These are phyloP conservation scores for Calonectria multiphialidica DNA, from an alignment of 2,329 filamentous ascomycete species.

Conservation along the genomic window DNA sequence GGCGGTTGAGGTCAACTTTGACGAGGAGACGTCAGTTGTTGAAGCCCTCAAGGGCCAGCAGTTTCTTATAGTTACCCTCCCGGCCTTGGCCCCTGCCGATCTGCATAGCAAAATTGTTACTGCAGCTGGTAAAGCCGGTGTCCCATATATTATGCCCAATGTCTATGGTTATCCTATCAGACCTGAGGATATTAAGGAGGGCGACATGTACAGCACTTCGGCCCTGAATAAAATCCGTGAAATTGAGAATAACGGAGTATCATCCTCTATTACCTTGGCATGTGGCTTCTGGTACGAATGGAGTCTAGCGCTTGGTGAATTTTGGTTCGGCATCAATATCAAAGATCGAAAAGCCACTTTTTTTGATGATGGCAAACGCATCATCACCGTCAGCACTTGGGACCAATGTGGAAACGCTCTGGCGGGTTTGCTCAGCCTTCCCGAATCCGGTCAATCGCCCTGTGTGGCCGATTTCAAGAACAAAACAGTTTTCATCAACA, in stretches of 20 bases:
- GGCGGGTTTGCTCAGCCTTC: slow-evolving; percentile 60
- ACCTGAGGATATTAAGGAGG: slow-evolving; percentile 51
- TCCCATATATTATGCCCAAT: slow-evolving; percentile 65
- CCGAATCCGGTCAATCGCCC: slow-evolving; percentile 51
- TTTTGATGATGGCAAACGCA: slow-evolving; percentile 67
- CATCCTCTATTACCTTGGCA: slow-evolving; percentile 60
- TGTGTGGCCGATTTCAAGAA: slow-evolving; percentile 53
- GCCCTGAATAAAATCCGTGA: slow-evolving; percentile 46
- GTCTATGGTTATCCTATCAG: slow-evolving; percentile 56
- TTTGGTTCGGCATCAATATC: slow-evolving; percentile 63
- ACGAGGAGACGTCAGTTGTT: slow-evolving; percentile 56
- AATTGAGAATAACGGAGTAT: slow-evolving; percentile 53
- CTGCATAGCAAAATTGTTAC: slow-evolving; percentile 62
- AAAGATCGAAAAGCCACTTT: slow-evolving; percentile 55
- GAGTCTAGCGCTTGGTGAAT: slow-evolving; percentile 54
- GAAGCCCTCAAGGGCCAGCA: slow-evolving; percentile 65
- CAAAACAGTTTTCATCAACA: slow-evolving; percentile 62
- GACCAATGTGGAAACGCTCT: slow-evolving; percentile 68
- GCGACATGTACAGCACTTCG: slow-evolving; percentile 49
- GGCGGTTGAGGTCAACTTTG: slow-evolving; percentile 57
- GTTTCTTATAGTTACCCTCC: slow-evolving; percentile 67
- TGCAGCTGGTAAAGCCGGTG: slow-evolving; percentile 66
- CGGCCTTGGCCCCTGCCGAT: slow-evolving; percentile 54
- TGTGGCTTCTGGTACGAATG: slow-evolving; percentile 70
- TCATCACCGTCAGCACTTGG: slow-evolving; percentile 70